A percentile compares a stretch with the other conserved stretches of the same genome.
Evolutionary conservation across 2,329 filamentous ascomycete species (phyloP).

Genomic region (Aspergillus floridensis): DNA sequence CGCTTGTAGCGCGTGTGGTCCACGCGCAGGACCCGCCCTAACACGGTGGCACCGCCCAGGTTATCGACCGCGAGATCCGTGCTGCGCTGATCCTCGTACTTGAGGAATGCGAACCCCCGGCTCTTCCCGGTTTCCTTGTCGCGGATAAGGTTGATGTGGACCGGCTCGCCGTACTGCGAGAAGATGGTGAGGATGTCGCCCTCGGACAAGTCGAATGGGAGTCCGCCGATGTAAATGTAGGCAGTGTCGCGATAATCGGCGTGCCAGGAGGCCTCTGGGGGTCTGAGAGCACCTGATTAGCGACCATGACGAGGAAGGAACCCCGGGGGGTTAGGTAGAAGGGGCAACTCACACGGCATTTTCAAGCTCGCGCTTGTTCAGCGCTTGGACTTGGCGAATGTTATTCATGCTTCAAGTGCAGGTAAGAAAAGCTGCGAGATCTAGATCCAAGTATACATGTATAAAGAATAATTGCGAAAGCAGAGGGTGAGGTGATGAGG

Average conservation of each 20-base stretch:
- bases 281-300: slow-evolving; percentile 47
- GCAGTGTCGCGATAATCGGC: slow-evolving; percentile 96
- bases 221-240: slow-evolving; percentile 91
- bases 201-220: slow-evolving; percentile 89
- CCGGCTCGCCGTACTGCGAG: slow-evolving; percentile 93
- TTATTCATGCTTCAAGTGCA: slow-evolving; percentile 70
- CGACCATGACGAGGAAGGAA: not conserved
- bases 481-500: not conserved
- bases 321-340: not conserved
- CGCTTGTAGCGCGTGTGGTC: slow-evolving; percentile 92
- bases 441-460: not conserved
- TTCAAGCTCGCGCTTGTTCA: slow-evolving; percentile 94
- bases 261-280: slow-evolving; percentile 90
- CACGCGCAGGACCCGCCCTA: slow-evolving; percentile 77
- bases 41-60: slow-evolving; percentile 77
- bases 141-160: slow-evolving; percentile 85
- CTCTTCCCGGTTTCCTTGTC: slow-evolving; percentile 97
- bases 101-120: slow-evolving; percentile 91
- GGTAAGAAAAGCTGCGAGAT: not conserved
- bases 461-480: not conserved
- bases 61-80: slow-evolving; percentile 97
- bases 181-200: slow-evolving; percentile 96
- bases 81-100: slow-evolving; percentile 97
- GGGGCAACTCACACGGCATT: slow-evolving; percentile 65
- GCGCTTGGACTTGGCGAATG: slow-evolving; percentile 84